Percentiles rank a stretch among this genome's conserved stretches.
Conservation (phyloP, 73 alveolate genomes). For the Stentor coeruleus region DNA sequence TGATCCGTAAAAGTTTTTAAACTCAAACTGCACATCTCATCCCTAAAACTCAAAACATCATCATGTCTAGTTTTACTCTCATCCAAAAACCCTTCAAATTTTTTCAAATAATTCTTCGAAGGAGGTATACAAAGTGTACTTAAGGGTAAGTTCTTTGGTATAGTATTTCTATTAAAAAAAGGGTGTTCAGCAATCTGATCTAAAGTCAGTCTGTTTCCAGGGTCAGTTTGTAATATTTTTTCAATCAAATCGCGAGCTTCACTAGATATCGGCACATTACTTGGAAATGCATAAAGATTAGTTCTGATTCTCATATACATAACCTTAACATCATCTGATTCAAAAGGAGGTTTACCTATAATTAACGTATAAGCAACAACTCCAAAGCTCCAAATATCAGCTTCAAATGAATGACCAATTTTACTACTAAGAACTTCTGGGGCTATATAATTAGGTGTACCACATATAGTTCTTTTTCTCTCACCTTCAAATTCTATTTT, state of each 20-base stretch:
- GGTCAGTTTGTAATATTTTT: constrained; percentile 62
- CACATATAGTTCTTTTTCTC: constrained; percentile 74
- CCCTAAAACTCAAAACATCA: too few relatives aligned
- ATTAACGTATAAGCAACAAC: constrained; percentile 65
- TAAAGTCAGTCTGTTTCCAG: too few relatives aligned
- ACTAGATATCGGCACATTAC: constrained; percentile 51
- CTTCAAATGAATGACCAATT: constrained; percentile 77
- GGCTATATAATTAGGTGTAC: constrained; percentile 79
- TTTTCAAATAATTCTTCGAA: constrained; percentile 42
- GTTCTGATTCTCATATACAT: constrained; percentile 61
- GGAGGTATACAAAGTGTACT: constrained; percentile 82
- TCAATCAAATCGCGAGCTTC: constrained; percentile 54
- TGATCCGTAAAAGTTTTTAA: too few relatives aligned
- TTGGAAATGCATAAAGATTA: constrained; percentile 59
- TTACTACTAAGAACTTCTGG: constrained; percentile 72
- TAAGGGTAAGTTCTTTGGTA: constrained; percentile 73
- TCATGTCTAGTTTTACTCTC: too few relatives aligned
- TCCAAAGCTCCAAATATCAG: constrained; percentile 84
- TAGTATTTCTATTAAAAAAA: too few relatives aligned
- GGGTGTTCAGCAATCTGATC: too few relatives aligned
- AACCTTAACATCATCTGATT: constrained; percentile 68
- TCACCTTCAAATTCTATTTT: constrained; percentile 70
- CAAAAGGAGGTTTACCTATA: constrained; percentile 81
- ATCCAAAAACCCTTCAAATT: too few relatives aligned
- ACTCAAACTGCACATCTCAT: too few relatives aligned